These are phyloP conservation scores for Carex sylvatica DNA, from an alignment of 202 grass and related monocot genomes.

Conservation along the genomic window DNA sequence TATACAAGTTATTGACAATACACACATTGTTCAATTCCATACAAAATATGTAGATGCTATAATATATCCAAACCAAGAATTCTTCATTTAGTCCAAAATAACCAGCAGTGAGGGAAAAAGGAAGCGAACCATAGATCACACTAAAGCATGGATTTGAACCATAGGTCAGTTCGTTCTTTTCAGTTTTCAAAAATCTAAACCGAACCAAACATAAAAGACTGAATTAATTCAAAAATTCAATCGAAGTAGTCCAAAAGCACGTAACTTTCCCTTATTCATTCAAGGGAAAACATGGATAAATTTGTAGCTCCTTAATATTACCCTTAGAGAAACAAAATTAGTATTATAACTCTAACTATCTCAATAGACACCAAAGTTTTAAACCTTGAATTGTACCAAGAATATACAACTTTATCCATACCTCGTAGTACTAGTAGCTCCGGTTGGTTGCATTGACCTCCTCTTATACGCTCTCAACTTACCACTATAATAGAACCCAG, in stretches of 20 bases:
- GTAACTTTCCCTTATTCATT: background rate
- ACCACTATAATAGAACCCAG: constrained; percentile 91
- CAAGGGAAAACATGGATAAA: background rate
- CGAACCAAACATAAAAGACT: too few species aligned
- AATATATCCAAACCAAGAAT: too few species aligned
- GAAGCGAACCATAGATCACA: too few species aligned
- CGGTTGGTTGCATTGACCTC: constrained; percentile 49
- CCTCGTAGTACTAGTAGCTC: constrained; percentile 76
- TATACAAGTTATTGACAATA: too few species aligned
- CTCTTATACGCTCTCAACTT: constrained; percentile 63
- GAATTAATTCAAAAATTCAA: too few species aligned
- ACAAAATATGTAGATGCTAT: too few species aligned
- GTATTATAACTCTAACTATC: background rate
- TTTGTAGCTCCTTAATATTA: background rate
- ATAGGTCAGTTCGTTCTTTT: too few species aligned
- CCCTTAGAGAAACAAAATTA: background rate
- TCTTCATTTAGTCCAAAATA: too few species aligned
- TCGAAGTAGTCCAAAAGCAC: background rate
- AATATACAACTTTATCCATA: constrained; percentile 40
- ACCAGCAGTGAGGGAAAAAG: too few species aligned
- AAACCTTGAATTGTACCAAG: constrained; percentile 7
- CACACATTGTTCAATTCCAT: too few species aligned
- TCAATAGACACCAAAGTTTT: background rate
- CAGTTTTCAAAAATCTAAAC: too few species aligned
- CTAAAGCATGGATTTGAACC: too few species aligned